These are phyloP conservation scores for Xylaria telfairii DNA, from an alignment of 495 filamentous ascomycete species.

Conservation along the genomic window DNA sequence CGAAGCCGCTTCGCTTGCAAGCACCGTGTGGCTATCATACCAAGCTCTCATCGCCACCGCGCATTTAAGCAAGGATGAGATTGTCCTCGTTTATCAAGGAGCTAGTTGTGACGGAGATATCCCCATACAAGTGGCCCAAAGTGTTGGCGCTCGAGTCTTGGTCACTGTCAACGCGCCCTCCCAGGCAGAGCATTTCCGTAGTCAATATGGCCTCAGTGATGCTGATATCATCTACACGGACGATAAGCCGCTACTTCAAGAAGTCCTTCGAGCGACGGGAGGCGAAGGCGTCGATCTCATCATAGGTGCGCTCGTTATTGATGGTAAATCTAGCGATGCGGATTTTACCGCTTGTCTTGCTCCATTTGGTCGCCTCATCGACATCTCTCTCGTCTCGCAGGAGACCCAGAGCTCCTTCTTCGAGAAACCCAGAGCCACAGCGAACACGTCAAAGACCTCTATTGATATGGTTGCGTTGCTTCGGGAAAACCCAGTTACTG, in stretches of 20 bases:
- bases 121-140: neutral
- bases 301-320: neutral
- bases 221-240: neutral
- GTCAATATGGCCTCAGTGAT: neutral
- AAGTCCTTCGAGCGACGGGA: neutral
- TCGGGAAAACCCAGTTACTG: neutral
- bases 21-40: neutral
- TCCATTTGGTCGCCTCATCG: slow-evolving; percentile 6
- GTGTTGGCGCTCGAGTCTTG: neutral
- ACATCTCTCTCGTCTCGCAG: neutral
- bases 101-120: neutral
- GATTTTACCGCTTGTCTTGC: slow-evolving; percentile 3
- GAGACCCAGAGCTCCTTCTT: too few relatives aligned
- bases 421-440: too few relatives aligned
- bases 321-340: neutral
- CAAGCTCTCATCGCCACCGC: neutral
- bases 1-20: slow-evolving; percentile 4
- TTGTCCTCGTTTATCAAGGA: neutral
- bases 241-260: neutral
- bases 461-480: slow-evolving; percentile 3
- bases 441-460: neutral
- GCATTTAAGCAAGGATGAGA: neutral
- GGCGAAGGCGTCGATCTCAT: slow-evolving; percentile 1
- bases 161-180: neutral
- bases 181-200: neutral